Percentiles rank a stretch among this genome's conserved stretches.
These are phyloP conservation scores for Trichoderma sp. DNA, from an alignment of 2,329 filamentous ascomycete genomes.

Conservation along the genomic window DNA sequence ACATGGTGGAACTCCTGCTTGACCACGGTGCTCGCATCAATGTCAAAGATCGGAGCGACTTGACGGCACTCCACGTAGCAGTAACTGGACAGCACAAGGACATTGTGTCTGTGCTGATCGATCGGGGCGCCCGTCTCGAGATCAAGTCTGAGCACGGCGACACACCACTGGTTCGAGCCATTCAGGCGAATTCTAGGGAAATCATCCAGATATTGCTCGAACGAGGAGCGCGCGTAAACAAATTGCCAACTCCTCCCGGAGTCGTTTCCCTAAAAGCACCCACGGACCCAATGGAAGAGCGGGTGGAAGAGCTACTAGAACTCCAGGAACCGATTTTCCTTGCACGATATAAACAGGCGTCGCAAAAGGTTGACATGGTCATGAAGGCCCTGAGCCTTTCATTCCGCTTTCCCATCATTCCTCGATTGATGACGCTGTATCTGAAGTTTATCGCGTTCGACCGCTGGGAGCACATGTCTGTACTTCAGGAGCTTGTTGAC, in stretches of 20 bases:
- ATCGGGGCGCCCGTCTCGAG: conserved; percentile 7
- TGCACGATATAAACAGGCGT: conserved; percentile 9
- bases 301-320: conserved; percentile 3
- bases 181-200: conserved; percentile 13
- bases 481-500: conserved; percentile 11
- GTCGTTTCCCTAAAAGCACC: not conserved
- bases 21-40: conserved; percentile 13
- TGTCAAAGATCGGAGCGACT: conserved; percentile 6
- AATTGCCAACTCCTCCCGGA: conserved; percentile 9
- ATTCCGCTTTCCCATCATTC: conserved; percentile 4
- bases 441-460: conserved; percentile 12
- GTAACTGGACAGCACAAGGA: conserved; percentile 12
- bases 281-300: conserved; percentile 7
- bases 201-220: conserved; percentile 12
- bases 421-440: conserved; percentile 6
- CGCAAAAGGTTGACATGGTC: conserved; percentile 1
- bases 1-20: conserved; percentile 9
- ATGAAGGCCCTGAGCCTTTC: conserved; percentile 9
- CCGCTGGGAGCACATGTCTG: conserved; percentile 18
- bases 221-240: not conserved
- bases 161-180: conserved; percentile 6
- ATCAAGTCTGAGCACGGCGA: conserved; percentile 10
- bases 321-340: conserved; percentile 12
- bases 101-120: conserved; percentile 10
- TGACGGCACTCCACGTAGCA: not conserved